Evolutionary conservation across 2,329 filamentous ascomycete species (phyloP).

Genomic region (Cordyceps militaris): DNA sequence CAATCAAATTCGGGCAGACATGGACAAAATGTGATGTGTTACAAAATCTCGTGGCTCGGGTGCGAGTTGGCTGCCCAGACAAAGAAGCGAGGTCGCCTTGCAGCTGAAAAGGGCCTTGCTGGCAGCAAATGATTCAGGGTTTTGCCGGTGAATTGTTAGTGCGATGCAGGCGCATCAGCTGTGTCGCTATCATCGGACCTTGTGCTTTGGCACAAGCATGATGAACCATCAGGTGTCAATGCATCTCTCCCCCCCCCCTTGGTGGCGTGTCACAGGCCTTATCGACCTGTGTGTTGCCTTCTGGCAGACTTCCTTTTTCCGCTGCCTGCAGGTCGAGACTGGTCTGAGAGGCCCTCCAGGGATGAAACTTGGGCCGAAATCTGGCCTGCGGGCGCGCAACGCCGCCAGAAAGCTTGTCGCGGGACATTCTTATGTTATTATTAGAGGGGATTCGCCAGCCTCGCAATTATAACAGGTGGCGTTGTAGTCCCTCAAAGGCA

Average conservation of each 20-base stretch:
- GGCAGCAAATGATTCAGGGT: background rate
- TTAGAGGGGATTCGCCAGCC: background rate
- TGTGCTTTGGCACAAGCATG: background rate
- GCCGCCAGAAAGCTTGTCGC: background rate
- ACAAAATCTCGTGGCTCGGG: background rate
- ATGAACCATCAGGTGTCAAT: slow-evolving; percentile 5
- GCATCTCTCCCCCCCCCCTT: background rate
- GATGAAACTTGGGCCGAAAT: background rate
- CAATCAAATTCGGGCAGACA: background rate
- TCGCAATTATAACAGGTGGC: background rate
- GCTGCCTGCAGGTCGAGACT: background rate
- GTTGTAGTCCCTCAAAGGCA: background rate
- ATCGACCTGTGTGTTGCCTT: background rate
- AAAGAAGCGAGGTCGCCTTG: background rate
- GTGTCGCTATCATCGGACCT: background rate
- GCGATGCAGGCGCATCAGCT: background rate
- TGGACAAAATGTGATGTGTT: slow-evolving; percentile 6
- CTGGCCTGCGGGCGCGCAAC: background rate
- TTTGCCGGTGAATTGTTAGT: background rate
- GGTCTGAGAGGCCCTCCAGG: background rate
- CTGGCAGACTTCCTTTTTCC: background rate
- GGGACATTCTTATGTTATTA: background rate
- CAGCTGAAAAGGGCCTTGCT: background rate
- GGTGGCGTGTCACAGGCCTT: background rate
- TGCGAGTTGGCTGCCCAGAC: background rate